Conservation (phyloP, 2,329 filamentous ascomycete species). For the Akanthomyces lecanii region DNA sequence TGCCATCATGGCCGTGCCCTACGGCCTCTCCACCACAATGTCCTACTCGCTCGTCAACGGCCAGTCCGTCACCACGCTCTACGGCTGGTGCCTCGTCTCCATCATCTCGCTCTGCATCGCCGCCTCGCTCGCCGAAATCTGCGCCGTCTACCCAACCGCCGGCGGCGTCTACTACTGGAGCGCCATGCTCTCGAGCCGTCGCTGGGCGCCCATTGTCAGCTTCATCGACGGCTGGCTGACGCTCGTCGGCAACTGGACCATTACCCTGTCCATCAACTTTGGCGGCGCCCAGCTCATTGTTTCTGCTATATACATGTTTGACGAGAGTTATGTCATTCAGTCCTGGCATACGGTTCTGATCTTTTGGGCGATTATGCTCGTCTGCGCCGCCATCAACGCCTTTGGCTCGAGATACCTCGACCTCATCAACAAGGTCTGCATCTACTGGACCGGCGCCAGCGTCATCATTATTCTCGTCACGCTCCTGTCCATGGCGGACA, state of each 20-base stretch:
- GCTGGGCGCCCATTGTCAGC: constrained; percentile 59
- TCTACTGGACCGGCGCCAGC: constrained; percentile 67
- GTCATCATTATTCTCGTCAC: constrained; percentile 69
- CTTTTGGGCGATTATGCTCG: constrained; percentile 62
- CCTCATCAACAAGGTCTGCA: constrained; percentile 64
- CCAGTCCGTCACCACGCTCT: constrained; percentile 68
- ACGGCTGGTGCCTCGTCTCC: constrained; percentile 61
- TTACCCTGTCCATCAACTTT: constrained; percentile 68
- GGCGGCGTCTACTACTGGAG: constrained; percentile 72
- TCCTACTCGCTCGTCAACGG: constrained; percentile 61
- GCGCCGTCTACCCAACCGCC: constrained; percentile 60
- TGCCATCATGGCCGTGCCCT: constrained; percentile 49
- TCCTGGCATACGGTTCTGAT: constrained; percentile 72
- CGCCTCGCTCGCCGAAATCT: constrained; percentile 67
- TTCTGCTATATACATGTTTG: constrained; percentile 62
- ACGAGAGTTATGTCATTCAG: constrained; percentile 55
- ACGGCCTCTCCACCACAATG: constrained; percentile 46
- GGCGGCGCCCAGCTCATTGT: constrained; percentile 66
- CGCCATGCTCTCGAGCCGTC: constrained; percentile 58
- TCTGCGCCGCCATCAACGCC: constrained; percentile 63
- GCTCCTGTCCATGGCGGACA: constrained; percentile 59
- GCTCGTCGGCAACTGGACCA: constrained; percentile 65
- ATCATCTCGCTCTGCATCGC: constrained; percentile 70
- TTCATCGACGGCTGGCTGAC: constrained; percentile 74
- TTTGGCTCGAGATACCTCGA: constrained; percentile 58